phyloP scores from a whole-genome alignment of 176 grass and related monocot genomes.

The Carex littledalei region DNA sequence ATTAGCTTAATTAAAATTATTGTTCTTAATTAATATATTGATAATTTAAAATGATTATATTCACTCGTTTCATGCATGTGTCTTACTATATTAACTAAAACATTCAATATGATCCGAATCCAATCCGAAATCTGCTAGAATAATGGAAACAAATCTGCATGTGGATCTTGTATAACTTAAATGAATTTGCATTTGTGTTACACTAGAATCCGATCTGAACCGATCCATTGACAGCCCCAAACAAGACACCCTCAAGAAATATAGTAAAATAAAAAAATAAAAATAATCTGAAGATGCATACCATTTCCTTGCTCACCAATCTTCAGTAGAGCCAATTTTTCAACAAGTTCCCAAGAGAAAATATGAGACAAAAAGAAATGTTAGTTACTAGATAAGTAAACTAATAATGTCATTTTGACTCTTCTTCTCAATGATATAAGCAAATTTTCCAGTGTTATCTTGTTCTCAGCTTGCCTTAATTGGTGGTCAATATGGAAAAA shows the following conservation, averaged over 20 bases:
- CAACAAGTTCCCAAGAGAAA: constrained; percentile 16
- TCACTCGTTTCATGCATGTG: no score
- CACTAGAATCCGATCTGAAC: no score
- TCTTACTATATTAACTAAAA: no score
- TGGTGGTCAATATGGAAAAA: constrained; percentile 11
- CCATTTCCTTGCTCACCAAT: constrained; percentile 92
- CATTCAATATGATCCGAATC: no score
- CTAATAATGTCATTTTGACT: background rate
- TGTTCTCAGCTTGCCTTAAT: background rate
- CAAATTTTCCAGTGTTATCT: background rate
- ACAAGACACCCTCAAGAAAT: background rate
- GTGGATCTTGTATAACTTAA: no score
- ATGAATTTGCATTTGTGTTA: no score
- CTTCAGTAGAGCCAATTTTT: constrained; percentile 45
- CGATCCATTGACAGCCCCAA: no score
- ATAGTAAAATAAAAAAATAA: constrained; percentile 2
- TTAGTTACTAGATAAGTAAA: constrained; percentile 25
- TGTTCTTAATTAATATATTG: no score
- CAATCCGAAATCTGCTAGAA: no score
- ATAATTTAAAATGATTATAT: no score
- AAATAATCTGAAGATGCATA: constrained; percentile 30
- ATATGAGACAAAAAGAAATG: constrained; percentile 22
- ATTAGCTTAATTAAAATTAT: no score
- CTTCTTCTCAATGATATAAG: background rate
- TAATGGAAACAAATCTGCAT: no score